Base-by-base conservation (phyloP, 441 rosid genomes). In the Raphanus hybrid region DNA sequence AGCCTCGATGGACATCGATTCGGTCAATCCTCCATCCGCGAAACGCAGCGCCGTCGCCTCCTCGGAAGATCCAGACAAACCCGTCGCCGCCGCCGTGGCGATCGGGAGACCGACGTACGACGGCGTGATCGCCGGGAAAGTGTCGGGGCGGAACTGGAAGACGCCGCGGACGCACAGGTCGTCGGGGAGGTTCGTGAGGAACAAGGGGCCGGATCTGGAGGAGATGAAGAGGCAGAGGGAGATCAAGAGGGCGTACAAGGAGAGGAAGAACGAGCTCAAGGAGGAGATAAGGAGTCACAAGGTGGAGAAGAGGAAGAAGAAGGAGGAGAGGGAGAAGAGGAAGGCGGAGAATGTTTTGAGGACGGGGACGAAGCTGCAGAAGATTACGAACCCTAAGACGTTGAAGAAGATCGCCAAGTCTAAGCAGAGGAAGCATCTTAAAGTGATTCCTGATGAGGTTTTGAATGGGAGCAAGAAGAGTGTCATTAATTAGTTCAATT, bases 261-360 rank as follows among this genome's bases (percentile, higher is more conserved):
- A 89, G 84, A 87, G 98, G 75, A 82, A 78, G 73, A 81, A 81
- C 29, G 98, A 92, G 84, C 78, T 95, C 64, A 95, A 95, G 85
- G 99, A 91, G 70, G 92, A 87, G 86, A 92, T 95, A 0, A 83
- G 92, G 88, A 86, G 58, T 73, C 86, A 92, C 12, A 92, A 95
- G 88, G 81, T 75, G 35, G 94, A 87, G 87, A 95, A 95, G 93
- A 83, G 99, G 86, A 92, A 84, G 88, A 80, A 75, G 84, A 87
- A 80, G 62, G 96, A 90, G 81, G 98, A 92, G 84, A 85, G 94
- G 61, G 94, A 90, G 91, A 91, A 95, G 87, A 89, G 64, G 94
- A 95, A 95, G 85, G 57, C 88, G 75, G 97, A 92, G 85, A 95
- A 95, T 57, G 71, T 91, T 1, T 69, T 95, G 84, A 95, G 82